These are phyloP conservation scores for Aspergillus aculeatinus DNA, from an alignment of 2,329 filamentous ascomycete species.

Conservation along the genomic window DNA sequence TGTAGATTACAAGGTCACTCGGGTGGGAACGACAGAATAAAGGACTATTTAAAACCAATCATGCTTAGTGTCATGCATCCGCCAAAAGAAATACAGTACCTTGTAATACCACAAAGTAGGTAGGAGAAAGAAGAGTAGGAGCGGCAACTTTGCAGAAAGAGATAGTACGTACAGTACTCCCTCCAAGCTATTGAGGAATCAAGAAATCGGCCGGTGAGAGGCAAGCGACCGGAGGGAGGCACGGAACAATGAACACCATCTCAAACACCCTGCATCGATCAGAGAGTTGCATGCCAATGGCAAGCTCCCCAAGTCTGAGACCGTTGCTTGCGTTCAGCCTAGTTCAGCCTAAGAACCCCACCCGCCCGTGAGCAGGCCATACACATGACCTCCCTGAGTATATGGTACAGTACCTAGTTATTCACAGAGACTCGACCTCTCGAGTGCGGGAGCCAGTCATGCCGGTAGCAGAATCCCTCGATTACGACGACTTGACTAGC, in stretches of 20 bases:
- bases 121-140: constrained; percentile 4
- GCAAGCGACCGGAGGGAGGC: constrained; percentile 17
- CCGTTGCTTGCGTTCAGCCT: constrained; percentile 17
- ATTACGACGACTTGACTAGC: constrained; percentile 20
- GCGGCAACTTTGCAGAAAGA: not conserved
- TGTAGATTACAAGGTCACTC: not conserved
- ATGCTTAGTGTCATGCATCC: not conserved
- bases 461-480: constrained; percentile 9
- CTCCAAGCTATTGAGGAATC: not conserved
- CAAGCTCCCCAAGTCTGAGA: constrained; percentile 4
- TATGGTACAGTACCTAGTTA: not conserved
- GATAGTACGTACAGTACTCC: not conserved
- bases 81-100: not conserved
- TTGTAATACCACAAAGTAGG: not conserved
- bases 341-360: constrained; percentile 16
- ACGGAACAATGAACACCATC: constrained; percentile 20
- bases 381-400: constrained; percentile 11
- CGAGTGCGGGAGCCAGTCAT: not conserved
- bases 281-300: constrained; percentile 19
- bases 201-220: constrained; percentile 14
- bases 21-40: not conserved
- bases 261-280: constrained; percentile 29
- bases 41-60: not conserved
- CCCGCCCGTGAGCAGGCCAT: constrained; percentile 16
- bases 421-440: not conserved